These are phyloP conservation scores for Lithospermum erythrorhizon DNA, from an alignment of 257 asterid species.

Conservation along the genomic window DNA sequence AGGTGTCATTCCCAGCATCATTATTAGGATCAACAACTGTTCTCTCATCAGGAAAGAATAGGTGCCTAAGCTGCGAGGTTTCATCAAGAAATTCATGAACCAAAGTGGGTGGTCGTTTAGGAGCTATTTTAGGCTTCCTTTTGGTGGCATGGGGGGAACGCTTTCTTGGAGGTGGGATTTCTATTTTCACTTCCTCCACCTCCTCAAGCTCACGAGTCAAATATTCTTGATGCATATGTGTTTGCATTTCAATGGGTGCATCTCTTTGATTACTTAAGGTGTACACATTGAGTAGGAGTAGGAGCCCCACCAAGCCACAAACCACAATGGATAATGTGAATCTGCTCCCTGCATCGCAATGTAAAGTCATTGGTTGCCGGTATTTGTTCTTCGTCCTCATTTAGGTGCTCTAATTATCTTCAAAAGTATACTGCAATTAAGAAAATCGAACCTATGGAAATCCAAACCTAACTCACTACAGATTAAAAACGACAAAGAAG, in stretches of 20 bases:
- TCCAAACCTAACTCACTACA: slow-evolving; percentile 29
- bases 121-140: slow-evolving; percentile 48
- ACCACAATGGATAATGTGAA: slow-evolving; percentile 35
- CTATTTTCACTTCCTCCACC: slow-evolving; percentile 79
- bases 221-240: slow-evolving; percentile 19
- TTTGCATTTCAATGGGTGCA: slow-evolving; percentile 20
- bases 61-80: slow-evolving; percentile 64
- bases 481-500: slow-evolving; percentile 6
- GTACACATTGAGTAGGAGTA: slow-evolving; percentile 54
- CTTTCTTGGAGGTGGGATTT: slow-evolving; percentile 68
- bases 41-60: slow-evolving; percentile 60
- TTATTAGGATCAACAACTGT: slow-evolving; percentile 52
- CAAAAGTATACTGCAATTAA: slow-evolving; percentile 48
- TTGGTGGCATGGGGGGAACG: slow-evolving; percentile 88
- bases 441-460: slow-evolving; percentile 31
- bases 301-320: slow-evolving; percentile 61
- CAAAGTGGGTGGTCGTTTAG: slow-evolving; percentile 32
- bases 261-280: slow-evolving; percentile 28
- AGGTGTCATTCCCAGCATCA: slow-evolving; percentile 38
- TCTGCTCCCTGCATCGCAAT: slow-evolving; percentile 82
- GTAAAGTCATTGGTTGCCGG: slow-evolving; percentile 54
- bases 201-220: slow-evolving; percentile 54
- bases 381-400: slow-evolving; percentile 69
- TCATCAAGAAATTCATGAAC: slow-evolving; percentile 87
- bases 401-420: slow-evolving; percentile 43